Percentiles rank a stretch among this genome's conserved stretches.
Conservation (phyloP, 2,329 filamentous ascomycete species). For the Colletotrichum plurivorum region DNA sequence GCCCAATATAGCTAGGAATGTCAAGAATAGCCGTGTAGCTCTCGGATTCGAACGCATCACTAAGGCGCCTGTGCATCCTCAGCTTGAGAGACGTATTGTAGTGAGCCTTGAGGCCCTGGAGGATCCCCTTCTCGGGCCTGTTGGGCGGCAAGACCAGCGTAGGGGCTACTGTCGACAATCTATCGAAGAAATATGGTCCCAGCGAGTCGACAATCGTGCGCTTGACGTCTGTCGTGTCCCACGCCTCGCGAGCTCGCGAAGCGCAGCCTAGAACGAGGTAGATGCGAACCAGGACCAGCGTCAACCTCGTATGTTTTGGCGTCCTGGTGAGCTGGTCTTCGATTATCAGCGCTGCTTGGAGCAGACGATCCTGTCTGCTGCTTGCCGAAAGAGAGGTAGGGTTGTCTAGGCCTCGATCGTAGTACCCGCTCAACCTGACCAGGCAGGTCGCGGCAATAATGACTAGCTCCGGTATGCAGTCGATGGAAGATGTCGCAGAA, state of each 20-base stretch:
- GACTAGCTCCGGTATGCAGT: conserved; percentile 50
- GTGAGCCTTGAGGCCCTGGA: conserved; percentile 60
- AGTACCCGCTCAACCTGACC: conserved; percentile 44
- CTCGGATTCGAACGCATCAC: conserved; percentile 63
- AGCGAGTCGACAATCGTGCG: conserved; percentile 71
- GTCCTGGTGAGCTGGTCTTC: conserved; percentile 63
- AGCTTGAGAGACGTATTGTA: conserved; percentile 63
- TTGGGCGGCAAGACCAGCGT: conserved; percentile 51
- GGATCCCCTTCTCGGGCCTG: conserved; percentile 47
- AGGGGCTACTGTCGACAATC: conserved; percentile 67
- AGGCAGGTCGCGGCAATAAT: conserved; percentile 53
- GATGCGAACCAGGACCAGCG: conserved; percentile 65
- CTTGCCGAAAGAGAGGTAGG: conserved; percentile 13
- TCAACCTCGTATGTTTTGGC: conserved; percentile 62
- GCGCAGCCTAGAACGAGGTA: conserved; percentile 66
- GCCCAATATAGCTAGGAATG: conserved; percentile 60
- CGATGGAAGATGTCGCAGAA: conserved; percentile 23
- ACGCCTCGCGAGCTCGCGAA: conserved; percentile 61
- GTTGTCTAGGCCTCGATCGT: conserved; percentile 19
- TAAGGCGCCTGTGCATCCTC: conserved; percentile 57
- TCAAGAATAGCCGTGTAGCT: conserved; percentile 66
- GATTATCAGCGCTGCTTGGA: conserved; percentile 65
- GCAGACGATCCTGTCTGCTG: conserved; percentile 49
- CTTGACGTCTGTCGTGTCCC: conserved; percentile 68
- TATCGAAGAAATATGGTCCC: conserved; percentile 68